A percentile compares a stretch with the other conserved stretches of the same genome.
Evolutionary conservation across 305 asterid species (phyloP).

Genomic region (Plantago lanceolata): DNA sequence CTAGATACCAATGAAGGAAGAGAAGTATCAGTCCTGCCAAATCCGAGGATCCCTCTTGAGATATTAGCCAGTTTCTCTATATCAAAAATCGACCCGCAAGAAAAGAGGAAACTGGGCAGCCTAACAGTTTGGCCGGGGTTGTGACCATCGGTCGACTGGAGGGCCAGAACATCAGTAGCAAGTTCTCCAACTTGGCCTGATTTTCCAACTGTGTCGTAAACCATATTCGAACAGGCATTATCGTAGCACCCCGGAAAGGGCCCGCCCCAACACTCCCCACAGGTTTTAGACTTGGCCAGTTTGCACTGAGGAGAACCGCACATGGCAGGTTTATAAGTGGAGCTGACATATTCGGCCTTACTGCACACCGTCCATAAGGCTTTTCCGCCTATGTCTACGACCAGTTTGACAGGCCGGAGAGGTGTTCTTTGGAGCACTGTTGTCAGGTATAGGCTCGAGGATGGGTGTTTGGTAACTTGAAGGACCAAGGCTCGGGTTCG

Average conservation of each 20-base stretch:
- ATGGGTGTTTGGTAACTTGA: constrained; percentile 40
- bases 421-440: constrained; percentile 44
- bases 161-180: constrained; percentile 30
- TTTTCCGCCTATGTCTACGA: constrained; percentile 48
- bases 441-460: constrained; percentile 41
- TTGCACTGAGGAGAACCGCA: constrained; percentile 45
- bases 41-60: constrained; percentile 37
- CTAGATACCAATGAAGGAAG: constrained; percentile 31
- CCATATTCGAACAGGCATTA: constrained; percentile 27
- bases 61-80: constrained; percentile 28
- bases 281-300: constrained; percentile 32
- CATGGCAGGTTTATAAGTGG: constrained; percentile 38
- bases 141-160: constrained; percentile 34
- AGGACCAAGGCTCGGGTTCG: constrained; percentile 34
- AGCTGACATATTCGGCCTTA: constrained; percentile 30
- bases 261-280: constrained; percentile 33
- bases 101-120: constrained; percentile 16
- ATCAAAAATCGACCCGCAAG: constrained; percentile 28
- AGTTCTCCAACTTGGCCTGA: constrained; percentile 32
- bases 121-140: constrained; percentile 28
- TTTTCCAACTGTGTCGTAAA: constrained; percentile 15
- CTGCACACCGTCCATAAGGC: constrained; percentile 53
- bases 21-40: constrained; percentile 30
- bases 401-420: constrained; percentile 34
- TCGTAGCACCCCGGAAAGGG: constrained; percentile 38